phyloP scores from a whole-genome alignment of 495 filamentous ascomycete genomes.

The Talaromyces borbonicus region DNA sequence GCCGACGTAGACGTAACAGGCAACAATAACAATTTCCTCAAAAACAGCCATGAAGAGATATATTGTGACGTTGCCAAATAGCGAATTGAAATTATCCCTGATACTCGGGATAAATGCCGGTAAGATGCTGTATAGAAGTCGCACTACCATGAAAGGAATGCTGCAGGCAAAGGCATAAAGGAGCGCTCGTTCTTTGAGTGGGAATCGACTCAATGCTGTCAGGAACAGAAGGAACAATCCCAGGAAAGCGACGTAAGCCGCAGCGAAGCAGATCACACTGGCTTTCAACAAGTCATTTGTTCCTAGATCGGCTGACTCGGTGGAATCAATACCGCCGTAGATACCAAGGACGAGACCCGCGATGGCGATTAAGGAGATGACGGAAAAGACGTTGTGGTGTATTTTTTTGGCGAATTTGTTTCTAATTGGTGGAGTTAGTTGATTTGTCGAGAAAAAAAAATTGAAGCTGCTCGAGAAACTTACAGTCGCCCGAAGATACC shows the following conservation, averaged over 20 bases:
- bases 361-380: background rate
- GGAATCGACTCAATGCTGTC: background rate
- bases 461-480: too few relatives aligned
- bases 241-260: background rate
- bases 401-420: conserved; percentile 2
- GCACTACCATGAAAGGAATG: background rate
- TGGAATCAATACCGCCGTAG: background rate
- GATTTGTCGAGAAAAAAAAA: too few relatives aligned
- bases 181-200: background rate
- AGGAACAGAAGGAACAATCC: background rate
- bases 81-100: conserved; percentile 1
- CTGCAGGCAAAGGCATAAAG: background rate
- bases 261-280: background rate
- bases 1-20: background rate
- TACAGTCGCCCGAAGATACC: background rate
- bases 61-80: conserved; percentile 8
- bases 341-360: background rate
- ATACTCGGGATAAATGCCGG: background rate
- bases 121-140: background rate
- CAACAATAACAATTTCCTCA: conserved; percentile 8
- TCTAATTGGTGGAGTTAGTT: too few relatives aligned
- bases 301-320: background rate
- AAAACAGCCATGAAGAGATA: conserved; percentile 9
- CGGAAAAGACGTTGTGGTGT: background rate
- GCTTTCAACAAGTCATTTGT: background rate